Conservation (phyloP, 2,329 filamentous ascomycete genomes). For the Didymella pinodella region DNA sequence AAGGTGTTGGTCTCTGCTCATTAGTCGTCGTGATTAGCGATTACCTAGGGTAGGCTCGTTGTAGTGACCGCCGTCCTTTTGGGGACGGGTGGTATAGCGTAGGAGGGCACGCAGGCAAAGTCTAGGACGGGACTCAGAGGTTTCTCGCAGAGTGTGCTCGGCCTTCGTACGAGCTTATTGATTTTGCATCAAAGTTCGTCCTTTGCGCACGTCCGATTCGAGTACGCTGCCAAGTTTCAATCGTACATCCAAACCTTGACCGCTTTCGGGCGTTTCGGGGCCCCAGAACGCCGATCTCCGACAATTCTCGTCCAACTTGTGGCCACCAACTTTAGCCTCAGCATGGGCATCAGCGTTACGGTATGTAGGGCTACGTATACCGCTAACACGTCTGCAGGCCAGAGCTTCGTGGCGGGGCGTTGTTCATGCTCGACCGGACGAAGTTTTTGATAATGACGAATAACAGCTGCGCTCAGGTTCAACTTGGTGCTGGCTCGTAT, state of each 20-base stretch:
- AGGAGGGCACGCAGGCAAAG: not conserved
- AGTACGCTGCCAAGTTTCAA: not conserved
- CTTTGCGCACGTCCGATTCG: not conserved
- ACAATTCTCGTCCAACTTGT: not conserved
- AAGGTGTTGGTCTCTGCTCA: too few relatives aligned
- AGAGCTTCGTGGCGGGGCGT: not conserved
- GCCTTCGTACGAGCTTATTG: not conserved
- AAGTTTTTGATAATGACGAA: not conserved
- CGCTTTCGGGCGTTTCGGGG: not conserved
- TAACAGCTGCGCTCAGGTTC: not conserved
- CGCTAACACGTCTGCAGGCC: not conserved
- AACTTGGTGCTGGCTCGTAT: not conserved
- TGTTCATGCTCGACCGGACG: not conserved
- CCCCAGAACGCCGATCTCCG: not conserved
- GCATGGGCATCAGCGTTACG: not conserved
- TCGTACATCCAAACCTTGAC: slow-evolving; percentile 1
- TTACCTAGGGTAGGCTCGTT: not conserved
- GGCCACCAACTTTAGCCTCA: not conserved
- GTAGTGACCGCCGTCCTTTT: not conserved
- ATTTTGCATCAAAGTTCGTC: not conserved
- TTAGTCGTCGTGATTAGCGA: not conserved
- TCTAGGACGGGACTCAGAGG: not conserved
- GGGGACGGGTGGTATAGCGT: not conserved
- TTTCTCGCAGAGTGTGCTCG: not conserved
- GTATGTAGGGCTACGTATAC: not conserved